These are phyloP conservation scores for Erodium trifolium DNA, from an alignment of 441 rosid species.

Conservation along the genomic window DNA sequence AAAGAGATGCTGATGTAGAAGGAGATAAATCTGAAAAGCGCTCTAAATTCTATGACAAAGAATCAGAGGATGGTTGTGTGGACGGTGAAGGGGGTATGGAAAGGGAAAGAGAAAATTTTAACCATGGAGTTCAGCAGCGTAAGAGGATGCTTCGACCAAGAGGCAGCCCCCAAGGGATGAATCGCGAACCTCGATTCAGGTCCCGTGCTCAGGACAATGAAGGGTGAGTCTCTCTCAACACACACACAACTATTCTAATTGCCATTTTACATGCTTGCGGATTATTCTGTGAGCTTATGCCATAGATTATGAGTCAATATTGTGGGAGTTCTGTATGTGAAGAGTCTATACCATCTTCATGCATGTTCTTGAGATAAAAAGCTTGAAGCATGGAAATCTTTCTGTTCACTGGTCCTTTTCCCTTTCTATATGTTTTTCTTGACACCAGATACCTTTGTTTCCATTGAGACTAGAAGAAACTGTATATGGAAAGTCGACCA, in stretches of 20 bases:
- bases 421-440: background rate
- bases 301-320: background rate
- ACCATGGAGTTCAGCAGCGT: conserved; percentile 80
- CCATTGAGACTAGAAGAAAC: background rate
- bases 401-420: conserved; percentile 4
- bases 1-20: conserved; percentile 64
- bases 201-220: conserved; percentile 70
- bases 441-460: background rate
- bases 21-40: conserved; percentile 84
- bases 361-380: background rate
- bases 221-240: conserved; percentile 48
- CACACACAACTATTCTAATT: conserved; percentile 15
- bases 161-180: conserved; percentile 77
- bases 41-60: conserved; percentile 52
- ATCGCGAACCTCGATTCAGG: conserved; percentile 56
- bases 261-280: conserved; percentile 12
- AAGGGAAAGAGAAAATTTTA: conserved; percentile 70
- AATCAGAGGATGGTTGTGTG: conserved; percentile 77
- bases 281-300: conserved; percentile 7
- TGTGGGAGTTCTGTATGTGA: background rate
- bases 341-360: background rate
- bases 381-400: background rate
- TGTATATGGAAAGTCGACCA: background rate
- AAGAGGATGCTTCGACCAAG: conserved; percentile 93
- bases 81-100: conserved; percentile 70